These are phyloP conservation scores for Ogataea minuta DNA, from an alignment of 805 yeast species.

Conservation along the genomic window DNA sequence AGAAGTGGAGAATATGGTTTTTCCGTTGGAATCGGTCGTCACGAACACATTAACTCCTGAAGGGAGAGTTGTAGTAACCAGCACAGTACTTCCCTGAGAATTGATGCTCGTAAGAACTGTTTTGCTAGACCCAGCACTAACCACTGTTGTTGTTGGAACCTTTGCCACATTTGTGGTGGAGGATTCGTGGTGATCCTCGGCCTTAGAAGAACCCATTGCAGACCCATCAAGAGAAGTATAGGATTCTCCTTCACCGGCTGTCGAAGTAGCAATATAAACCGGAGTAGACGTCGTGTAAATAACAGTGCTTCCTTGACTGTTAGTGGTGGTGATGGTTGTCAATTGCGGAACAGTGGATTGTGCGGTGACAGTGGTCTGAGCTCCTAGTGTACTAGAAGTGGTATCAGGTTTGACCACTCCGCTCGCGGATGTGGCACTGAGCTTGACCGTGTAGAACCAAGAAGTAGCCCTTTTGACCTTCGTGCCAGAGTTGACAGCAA, in stretches of 20 bases:
- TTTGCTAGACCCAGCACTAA: not conserved
- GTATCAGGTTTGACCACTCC: slow-evolving; percentile 8
- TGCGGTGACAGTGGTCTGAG: not conserved
- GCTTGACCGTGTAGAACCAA: slow-evolving; percentile 9
- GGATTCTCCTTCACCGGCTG: slow-evolving; percentile 1
- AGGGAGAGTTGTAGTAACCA: slow-evolving; percentile 5
- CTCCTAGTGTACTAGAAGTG: not conserved
- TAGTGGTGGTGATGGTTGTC: slow-evolving; percentile 6
- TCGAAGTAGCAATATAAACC: not conserved
- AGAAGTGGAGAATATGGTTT: slow-evolving; percentile 3
- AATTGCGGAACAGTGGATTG: not conserved
- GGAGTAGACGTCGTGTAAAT: slow-evolving; percentile 3
- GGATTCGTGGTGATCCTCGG: not conserved
- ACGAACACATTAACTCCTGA: slow-evolving; percentile 2
- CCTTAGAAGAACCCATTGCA: slow-evolving; percentile 2
- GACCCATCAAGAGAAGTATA: slow-evolving; percentile 7
- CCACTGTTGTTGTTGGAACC: not conserved
- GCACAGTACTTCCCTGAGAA: slow-evolving; percentile 1
- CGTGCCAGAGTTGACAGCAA: slow-evolving; percentile 6
- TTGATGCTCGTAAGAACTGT: slow-evolving; percentile 2
- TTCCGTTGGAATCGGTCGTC: slow-evolving; percentile 3
- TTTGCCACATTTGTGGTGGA: not conserved
- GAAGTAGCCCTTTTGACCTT: slow-evolving; percentile 11
- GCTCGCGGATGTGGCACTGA: slow-evolving; percentile 10
- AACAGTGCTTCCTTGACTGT: not conserved